phyloP scores from a whole-genome alignment of 495 filamentous ascomycete species.

The Penicillium tannophilum region DNA sequence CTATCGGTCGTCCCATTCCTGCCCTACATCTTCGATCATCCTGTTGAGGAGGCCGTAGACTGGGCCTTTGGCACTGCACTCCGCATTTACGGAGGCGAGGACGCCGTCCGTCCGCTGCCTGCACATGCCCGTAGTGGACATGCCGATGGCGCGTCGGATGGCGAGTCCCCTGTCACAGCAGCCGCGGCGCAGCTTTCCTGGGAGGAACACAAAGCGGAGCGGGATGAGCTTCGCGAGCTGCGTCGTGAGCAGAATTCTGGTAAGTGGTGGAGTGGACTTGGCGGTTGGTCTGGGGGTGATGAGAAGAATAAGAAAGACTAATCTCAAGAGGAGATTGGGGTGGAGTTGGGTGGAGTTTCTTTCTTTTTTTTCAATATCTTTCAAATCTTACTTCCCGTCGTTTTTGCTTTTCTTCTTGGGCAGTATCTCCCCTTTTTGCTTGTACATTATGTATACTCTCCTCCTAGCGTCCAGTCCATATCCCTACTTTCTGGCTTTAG shows the following conservation, averaged over 20 bases:
- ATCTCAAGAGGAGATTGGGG: neutral
- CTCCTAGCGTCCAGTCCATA: neutral
- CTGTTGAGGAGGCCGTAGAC: slow-evolving; percentile 87
- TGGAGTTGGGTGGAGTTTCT: neutral
- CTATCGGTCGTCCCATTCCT: slow-evolving; percentile 85
- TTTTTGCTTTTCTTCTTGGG: neutral
- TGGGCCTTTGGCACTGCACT: slow-evolving; percentile 85
- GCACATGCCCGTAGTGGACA: slow-evolving; percentile 12
- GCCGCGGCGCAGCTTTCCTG: slow-evolving; percentile 33
- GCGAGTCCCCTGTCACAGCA: slow-evolving; percentile 8
- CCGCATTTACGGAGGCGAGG: slow-evolving; percentile 65
- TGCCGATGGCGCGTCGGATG: slow-evolving; percentile 13
- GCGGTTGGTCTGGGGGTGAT: slow-evolving; percentile 14
- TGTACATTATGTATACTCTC: neutral
- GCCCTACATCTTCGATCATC: slow-evolving; percentile 88
- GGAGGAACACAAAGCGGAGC: slow-evolving; percentile 44
- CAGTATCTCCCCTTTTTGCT: neutral
- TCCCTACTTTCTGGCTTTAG: neutral
- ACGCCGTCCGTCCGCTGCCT: slow-evolving; percentile 47
- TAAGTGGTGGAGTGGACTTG: slow-evolving; percentile 22
- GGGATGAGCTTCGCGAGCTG: slow-evolving; percentile 32
- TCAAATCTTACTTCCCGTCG: neutral
- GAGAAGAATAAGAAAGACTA: slow-evolving; percentile 39
- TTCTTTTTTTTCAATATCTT: neutral
- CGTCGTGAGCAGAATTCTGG: slow-evolving; percentile 24